Conservation (phyloP, 441 rosid genomes). For the Arabidopsis hybrid region DNA sequence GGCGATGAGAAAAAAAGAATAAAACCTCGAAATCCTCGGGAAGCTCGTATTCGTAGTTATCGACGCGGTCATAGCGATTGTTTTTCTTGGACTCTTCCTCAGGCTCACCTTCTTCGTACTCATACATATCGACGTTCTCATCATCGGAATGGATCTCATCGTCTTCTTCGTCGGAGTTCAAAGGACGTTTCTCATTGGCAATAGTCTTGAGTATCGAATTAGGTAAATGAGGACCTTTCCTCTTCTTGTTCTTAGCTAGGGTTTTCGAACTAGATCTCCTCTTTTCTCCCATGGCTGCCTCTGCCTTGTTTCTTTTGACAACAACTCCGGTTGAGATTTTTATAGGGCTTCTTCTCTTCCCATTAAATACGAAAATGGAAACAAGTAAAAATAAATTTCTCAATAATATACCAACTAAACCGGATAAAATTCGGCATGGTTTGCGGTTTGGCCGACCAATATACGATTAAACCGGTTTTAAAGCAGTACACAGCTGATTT, state of each 20-base stretch:
- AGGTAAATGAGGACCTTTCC: constrained; percentile 76
- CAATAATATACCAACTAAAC: not conserved
- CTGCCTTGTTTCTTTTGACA: not conserved
- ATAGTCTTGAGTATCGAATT: constrained; percentile 55
- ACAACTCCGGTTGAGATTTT: constrained; percentile 4
- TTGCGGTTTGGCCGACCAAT: not conserved
- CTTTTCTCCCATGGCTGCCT: constrained; percentile 41
- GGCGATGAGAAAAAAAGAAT: not conserved
- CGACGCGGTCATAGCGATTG: constrained; percentile 76
- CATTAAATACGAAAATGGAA: not conserved
- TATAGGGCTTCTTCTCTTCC: constrained; percentile 24
- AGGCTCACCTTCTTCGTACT: constrained; percentile 80
- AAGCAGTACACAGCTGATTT: no score
- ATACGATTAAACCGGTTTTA: not conserved
- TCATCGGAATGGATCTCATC: constrained; percentile 55
- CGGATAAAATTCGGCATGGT: not conserved
- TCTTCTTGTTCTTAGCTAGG: constrained; percentile 35
- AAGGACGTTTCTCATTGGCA: constrained; percentile 46
- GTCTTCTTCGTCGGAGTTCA: constrained; percentile 47
- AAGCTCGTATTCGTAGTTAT: constrained; percentile 74
- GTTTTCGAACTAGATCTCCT: constrained; percentile 35
- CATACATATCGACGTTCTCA: constrained; percentile 64
- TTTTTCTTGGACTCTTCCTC: constrained; percentile 85
- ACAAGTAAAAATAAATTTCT: no score
- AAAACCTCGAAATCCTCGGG: constrained; percentile 76